Evolutionary conservation across 2,329 filamentous ascomycete genomes (phyloP).

Genomic region (Fonsecaea nubica): DNA sequence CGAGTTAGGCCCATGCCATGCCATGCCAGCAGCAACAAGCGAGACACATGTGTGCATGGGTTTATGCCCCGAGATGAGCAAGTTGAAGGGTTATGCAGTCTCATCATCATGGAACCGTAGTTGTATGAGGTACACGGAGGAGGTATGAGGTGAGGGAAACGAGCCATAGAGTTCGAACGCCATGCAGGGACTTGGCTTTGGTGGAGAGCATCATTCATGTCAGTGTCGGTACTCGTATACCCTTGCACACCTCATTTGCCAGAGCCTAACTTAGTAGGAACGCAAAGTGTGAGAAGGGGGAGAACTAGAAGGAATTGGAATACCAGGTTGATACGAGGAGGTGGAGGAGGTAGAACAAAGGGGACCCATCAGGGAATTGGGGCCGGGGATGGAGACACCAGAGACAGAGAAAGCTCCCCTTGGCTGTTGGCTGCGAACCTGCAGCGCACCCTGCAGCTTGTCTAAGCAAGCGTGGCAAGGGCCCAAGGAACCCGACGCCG

Average conservation of each 20-base stretch:
- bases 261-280: constrained; percentile 6
- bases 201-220: not conserved
- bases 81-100: not conserved
- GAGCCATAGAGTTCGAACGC: not conserved
- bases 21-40: not conserved
- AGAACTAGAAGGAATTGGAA: not conserved
- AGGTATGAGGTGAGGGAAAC: not conserved
- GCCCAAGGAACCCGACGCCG: not conserved
- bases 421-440: not conserved
- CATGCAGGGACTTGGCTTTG: not conserved
- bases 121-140: not conserved
- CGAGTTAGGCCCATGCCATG: not conserved
- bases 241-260: not conserved
- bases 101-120: not conserved
- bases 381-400: not conserved
- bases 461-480: not conserved
- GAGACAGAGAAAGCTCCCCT: not conserved
- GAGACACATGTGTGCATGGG: not conserved
- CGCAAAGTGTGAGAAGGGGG: constrained; percentile 4
- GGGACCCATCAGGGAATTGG: not conserved
- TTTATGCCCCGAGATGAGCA: not conserved
- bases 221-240: not conserved
- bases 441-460: not conserved
- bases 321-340: not conserved
- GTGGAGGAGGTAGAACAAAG: not conserved